Evolutionary conservation across 352 stramenopile species (phyloP).

Genomic region (Globisporangium iwayamae): DNA sequence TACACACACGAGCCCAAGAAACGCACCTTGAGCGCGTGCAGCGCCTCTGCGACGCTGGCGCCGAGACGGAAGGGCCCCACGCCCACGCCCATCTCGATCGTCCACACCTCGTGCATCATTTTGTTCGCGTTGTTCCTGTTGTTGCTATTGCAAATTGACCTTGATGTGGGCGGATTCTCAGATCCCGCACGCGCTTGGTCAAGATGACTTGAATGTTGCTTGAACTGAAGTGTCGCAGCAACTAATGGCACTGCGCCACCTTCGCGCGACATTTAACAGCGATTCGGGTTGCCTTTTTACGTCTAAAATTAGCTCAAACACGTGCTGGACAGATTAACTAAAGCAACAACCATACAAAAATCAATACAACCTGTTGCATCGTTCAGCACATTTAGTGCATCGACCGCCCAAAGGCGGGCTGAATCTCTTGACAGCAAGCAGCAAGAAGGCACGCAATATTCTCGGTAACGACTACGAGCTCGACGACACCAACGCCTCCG

Average conservation of each 20-base stretch:
- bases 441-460: neutral
- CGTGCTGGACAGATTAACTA: neutral
- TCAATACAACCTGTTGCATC: neutral
- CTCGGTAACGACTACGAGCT: too few relatives aligned
- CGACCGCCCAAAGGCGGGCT: neutral
- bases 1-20: too few relatives aligned
- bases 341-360: neutral
- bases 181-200: neutral
- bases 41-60: conserved; percentile 63
- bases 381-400: neutral
- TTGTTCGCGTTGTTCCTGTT: conserved; percentile 6
- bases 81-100: conserved; percentile 73
- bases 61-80: conserved; percentile 78
- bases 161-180: conserved; percentile 2
- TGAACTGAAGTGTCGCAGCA: neutral
- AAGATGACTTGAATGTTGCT: neutral
- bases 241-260: neutral
- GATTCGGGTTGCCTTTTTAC: neutral
- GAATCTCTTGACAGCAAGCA: neutral
- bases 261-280: conserved; percentile 1
- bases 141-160: neutral
- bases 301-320: neutral
- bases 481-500: neutral
- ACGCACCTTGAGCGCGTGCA: conserved; percentile 74
- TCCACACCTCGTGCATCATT: conserved; percentile 81